These are phyloP conservation scores for Chaetomium globosum DNA, from an alignment of 2,329 filamentous ascomycete species.

Conservation along the genomic window DNA sequence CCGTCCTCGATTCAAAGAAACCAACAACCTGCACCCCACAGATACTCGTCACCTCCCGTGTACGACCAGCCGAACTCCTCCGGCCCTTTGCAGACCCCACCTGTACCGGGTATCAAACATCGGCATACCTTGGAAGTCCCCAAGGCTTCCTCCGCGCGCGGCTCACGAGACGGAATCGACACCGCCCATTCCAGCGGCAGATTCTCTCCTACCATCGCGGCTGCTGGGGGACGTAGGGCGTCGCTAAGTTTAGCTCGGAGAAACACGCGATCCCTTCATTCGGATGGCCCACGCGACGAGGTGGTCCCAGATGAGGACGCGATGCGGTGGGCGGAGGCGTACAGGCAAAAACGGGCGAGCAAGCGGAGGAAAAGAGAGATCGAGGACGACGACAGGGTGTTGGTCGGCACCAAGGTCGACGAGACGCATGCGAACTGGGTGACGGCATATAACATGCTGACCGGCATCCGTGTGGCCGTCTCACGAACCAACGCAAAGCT, in stretches of 20 bases:
- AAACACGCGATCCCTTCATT: constrained; percentile 81
- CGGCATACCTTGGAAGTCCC: constrained; percentile 89
- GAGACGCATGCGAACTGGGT: constrained; percentile 97
- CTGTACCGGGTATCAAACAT: constrained; percentile 67
- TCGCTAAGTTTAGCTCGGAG: constrained; percentile 83
- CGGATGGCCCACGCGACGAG: constrained; percentile 82
- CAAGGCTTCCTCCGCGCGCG: constrained; percentile 64
- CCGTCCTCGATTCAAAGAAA: constrained; percentile 34
- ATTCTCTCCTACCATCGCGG: constrained; percentile 69
- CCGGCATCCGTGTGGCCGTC: constrained; percentile 94
- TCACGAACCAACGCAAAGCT: constrained; percentile 96
- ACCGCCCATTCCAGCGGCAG: constrained; percentile 71
- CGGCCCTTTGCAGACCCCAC: constrained; percentile 52
- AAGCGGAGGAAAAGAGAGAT: constrained; percentile 81
- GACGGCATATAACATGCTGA: constrained; percentile 99
- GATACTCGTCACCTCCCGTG: constrained; percentile 67
- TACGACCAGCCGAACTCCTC: constrained; percentile 54
- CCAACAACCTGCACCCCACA: constrained; percentile 48
- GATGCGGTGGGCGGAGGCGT: constrained; percentile 86
- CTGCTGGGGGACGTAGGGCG: constrained; percentile 67
- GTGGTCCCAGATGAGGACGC: constrained; percentile 86
- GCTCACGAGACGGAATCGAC: constrained; percentile 73
- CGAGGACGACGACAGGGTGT: constrained; percentile 89
- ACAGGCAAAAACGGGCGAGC: constrained; percentile 86
- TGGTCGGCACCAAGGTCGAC: constrained; percentile 96